Percentiles rank a stretch among this genome's conserved stretches.
These are phyloP conservation scores for Henckelia pumila DNA, from an alignment of 257 asterid genomes.

Conservation along the genomic window DNA sequence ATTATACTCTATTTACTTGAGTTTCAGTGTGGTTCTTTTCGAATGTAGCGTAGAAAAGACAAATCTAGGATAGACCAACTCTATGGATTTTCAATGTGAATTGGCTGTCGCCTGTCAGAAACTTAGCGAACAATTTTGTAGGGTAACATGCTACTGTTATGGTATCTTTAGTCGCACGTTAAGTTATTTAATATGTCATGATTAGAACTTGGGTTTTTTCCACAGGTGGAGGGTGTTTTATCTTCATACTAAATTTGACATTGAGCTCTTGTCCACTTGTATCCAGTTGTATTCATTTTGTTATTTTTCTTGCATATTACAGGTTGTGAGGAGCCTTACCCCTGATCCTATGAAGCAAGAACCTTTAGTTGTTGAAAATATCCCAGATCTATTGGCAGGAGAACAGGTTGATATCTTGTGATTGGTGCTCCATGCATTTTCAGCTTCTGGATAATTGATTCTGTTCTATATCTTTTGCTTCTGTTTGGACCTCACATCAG, in stretches of 20 bases:
- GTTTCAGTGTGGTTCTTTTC: background rate
- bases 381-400: conserved; percentile 86
- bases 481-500: background rate
- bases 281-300: conserved; percentile 9
- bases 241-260: background rate
- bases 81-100: background rate
- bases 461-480: background rate
- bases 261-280: conserved; percentile 21
- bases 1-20: no score
- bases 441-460: conserved; percentile 22
- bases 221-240: background rate
- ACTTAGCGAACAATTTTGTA: background rate
- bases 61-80: background rate
- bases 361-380: conserved; percentile 69
- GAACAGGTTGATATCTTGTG: conserved; percentile 65
- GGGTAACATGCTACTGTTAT: background rate
- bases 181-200: background rate
- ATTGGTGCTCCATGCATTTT: conserved; percentile 3
- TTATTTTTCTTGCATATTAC: conserved; percentile 31
- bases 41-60: background rate
- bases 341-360: conserved; percentile 97
- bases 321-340: conserved; percentile 63
- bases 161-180: background rate
- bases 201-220: background rate
- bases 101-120: background rate